Evolutionary conservation across 2,329 filamentous ascomycete species (phyloP).

Genomic region (Aspergillus eucalypticola): DNA sequence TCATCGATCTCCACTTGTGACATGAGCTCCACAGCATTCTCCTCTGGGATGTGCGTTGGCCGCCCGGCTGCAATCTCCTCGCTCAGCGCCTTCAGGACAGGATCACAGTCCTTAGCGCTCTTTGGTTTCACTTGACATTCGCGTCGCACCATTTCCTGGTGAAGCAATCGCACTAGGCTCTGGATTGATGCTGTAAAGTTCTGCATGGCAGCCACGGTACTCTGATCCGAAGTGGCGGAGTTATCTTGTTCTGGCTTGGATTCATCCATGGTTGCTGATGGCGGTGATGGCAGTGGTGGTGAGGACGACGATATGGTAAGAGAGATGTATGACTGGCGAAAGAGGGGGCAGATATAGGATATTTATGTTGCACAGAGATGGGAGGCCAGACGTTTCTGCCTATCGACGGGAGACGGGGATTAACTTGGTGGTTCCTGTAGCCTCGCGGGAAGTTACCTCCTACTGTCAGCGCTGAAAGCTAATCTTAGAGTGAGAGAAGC

Average conservation of each 20-base stretch:
- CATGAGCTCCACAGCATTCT: neutral
- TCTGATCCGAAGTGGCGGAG: neutral
- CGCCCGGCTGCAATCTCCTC: neutral
- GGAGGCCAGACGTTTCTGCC: too few relatives aligned
- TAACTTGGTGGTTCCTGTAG: too few relatives aligned
- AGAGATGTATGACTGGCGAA: too few relatives aligned
- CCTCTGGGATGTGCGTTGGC: neutral
- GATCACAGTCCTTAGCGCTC: neutral
- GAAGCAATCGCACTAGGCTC: neutral
- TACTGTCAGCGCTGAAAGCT: too few relatives aligned
- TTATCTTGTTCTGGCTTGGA: neutral
- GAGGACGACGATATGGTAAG: too few relatives aligned
- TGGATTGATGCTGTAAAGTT: neutral
- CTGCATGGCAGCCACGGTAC: neutral
- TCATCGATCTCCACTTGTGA: neutral
- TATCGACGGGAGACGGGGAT: too few relatives aligned
- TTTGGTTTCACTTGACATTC: neutral
- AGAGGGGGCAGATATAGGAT: too few relatives aligned
- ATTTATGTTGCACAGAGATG: too few relatives aligned
- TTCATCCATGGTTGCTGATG: neutral
- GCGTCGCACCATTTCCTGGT: neutral
- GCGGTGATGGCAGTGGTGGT: neutral
- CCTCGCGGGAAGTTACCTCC: too few relatives aligned
- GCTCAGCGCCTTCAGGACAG: neutral
- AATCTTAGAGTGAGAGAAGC: too few relatives aligned